These are phyloP conservation scores for Perkinsus marinus DNA, from an alignment of 169 alveolate species.

Conservation along the genomic window DNA sequence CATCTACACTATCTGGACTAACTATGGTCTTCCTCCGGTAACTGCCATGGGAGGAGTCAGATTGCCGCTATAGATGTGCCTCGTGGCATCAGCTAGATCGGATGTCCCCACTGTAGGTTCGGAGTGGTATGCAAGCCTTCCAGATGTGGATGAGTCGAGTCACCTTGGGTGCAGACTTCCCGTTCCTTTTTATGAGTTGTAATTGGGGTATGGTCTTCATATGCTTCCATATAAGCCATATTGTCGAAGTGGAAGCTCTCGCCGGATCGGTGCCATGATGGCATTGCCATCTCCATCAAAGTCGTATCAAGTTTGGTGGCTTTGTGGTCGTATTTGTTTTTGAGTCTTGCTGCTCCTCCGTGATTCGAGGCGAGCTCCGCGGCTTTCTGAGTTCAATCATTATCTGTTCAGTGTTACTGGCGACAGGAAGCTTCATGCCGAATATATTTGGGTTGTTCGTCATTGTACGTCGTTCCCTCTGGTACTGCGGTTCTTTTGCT, in stretches of 20 bases:
- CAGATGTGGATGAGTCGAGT: background rate
- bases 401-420: background rate
- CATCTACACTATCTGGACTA: background rate
- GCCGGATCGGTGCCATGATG: too few species aligned
- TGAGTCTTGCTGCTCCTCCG: too few species aligned
- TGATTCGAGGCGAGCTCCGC: too few species aligned
- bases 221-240: too few species aligned
- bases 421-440: background rate
- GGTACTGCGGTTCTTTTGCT: background rate
- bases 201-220: background rate
- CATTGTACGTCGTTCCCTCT: background rate
- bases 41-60: too few species aligned
- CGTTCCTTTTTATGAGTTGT: background rate
- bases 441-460: background rate
- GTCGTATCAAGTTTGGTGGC: too few species aligned
- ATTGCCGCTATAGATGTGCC: too few species aligned
- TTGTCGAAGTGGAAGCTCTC: too few species aligned
- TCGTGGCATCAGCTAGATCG: background rate
- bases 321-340: too few species aligned
- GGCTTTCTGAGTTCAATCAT: too few species aligned
- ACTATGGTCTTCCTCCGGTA: background rate
- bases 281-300: too few species aligned
- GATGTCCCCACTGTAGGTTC: background rate
- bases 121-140: background rate
- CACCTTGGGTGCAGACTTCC: background rate